phyloP scores from a whole-genome alignment of 768 basidiomycete genomes.

The Auricularia sp. region DNA sequence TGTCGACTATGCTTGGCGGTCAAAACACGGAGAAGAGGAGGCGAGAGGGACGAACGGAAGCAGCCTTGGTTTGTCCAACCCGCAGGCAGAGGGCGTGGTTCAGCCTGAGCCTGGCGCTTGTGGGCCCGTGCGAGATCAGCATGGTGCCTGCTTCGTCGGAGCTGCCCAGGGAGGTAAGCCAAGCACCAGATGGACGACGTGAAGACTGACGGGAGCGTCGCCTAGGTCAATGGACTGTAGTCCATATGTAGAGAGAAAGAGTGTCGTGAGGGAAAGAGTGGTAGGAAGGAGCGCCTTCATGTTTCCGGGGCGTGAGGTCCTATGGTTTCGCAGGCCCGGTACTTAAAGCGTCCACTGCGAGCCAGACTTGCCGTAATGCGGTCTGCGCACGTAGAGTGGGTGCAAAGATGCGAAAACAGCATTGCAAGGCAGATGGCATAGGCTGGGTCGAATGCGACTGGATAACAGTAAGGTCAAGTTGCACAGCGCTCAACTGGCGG shows the following conservation, averaged over 20 bases:
- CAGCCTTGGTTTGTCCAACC: slow-evolving; percentile 17
- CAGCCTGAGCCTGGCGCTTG: background rate
- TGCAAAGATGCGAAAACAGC: background rate
- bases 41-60: slow-evolving; percentile 8
- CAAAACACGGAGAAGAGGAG: background rate
- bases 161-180: background rate
- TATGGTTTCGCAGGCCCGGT: background rate
- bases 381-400: background rate
- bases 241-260: background rate
- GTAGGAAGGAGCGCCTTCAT: background rate
- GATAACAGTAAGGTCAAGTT: background rate
- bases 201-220: background rate
- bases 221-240: background rate
- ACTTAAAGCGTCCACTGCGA: background rate
- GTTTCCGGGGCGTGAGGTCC: background rate
- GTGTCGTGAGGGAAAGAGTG: background rate
- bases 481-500: background rate
- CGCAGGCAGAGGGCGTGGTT: slow-evolving; percentile 9
- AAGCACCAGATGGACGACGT: background rate
- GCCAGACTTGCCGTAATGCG: background rate
- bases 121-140: background rate
- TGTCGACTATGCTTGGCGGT: slow-evolving; percentile 34
- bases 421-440: too few species aligned
- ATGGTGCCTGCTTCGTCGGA: background rate
- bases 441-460: too few species aligned